Conservation (phyloP, 1,139 yeast species). For the Saccharomyces hybrid region DNA sequence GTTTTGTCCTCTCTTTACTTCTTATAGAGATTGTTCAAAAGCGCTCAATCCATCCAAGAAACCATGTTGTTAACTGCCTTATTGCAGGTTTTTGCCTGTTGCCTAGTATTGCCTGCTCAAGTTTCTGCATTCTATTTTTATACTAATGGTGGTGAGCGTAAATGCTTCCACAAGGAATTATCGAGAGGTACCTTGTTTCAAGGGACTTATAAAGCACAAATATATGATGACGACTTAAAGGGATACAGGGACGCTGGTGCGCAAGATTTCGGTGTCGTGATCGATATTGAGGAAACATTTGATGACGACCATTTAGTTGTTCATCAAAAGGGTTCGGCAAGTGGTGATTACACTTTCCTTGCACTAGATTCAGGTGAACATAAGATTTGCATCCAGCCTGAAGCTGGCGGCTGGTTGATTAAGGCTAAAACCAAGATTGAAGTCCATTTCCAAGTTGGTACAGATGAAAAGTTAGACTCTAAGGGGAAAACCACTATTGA, state of each 20-base stretch:
- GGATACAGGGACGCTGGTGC: slow-evolving; percentile 39
- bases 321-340: slow-evolving; percentile 51
- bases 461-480: slow-evolving; percentile 45
- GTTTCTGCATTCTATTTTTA: slow-evolving; percentile 41
- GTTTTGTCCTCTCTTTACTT: not conserved
- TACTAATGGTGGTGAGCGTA: slow-evolving; percentile 48
- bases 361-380: slow-evolving; percentile 70
- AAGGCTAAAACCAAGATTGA: slow-evolving; percentile 41
- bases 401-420: slow-evolving; percentile 52
- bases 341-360: slow-evolving; percentile 60
- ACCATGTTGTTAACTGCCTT: slow-evolving; percentile 7
- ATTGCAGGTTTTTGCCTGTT: slow-evolving; percentile 8
- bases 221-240: slow-evolving; percentile 40
- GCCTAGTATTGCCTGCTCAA: slow-evolving; percentile 19
- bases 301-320: slow-evolving; percentile 63
- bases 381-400: slow-evolving; percentile 60
- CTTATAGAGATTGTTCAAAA: not conserved
- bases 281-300: slow-evolving; percentile 54
- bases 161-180: slow-evolving; percentile 62
- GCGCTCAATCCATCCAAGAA: not conserved
- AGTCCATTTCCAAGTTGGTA: slow-evolving; percentile 44
- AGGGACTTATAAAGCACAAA: slow-evolving; percentile 54
- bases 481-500: slow-evolving; percentile 43
- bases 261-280: slow-evolving; percentile 39
- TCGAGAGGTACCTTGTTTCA: slow-evolving; percentile 54